Evolutionary conservation across 306 rosid genomes (phyloP).

Genomic region (Trifolium dubium): DNA sequence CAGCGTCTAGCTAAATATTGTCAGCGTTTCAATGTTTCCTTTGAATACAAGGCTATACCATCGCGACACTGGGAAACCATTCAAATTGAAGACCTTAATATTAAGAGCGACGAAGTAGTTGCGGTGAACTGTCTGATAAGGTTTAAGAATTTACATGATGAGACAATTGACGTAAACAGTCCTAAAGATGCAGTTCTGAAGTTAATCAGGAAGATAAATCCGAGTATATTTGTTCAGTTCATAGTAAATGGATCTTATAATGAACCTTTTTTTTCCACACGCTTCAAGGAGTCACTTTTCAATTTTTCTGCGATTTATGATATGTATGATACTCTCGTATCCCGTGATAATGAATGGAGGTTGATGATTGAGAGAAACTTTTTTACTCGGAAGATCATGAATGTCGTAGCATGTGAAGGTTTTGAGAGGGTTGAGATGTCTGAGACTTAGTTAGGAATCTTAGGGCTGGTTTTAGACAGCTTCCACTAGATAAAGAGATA

Average conservation of each 20-base stretch:
- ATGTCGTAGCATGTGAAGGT: slow-evolving; percentile 83
- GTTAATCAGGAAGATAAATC: slow-evolving; percentile 73
- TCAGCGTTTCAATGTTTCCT: slow-evolving; percentile 70
- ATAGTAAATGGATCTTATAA: slow-evolving; percentile 67
- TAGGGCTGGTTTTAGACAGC: slow-evolving; percentile 73
- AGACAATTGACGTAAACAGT: slow-evolving; percentile 67
- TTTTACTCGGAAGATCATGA: slow-evolving; percentile 72
- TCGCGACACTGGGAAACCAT: slow-evolving; percentile 77
- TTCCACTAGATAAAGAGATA: slow-evolving; percentile 65
- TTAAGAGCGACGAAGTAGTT: slow-evolving; percentile 56
- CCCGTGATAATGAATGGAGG: slow-evolving; percentile 63
- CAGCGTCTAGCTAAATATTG: slow-evolving; percentile 74
- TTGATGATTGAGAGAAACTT: slow-evolving; percentile 64
- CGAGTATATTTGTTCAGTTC: slow-evolving; percentile 59
- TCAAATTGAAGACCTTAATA: slow-evolving; percentile 61
- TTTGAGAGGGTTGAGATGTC: slow-evolving; percentile 82
- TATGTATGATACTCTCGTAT: slow-evolving; percentile 53
- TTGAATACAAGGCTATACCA: slow-evolving; percentile 68
- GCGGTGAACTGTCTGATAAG: slow-evolving; percentile 63
- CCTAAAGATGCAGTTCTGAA: slow-evolving; percentile 67
- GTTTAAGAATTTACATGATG: slow-evolving; percentile 69
- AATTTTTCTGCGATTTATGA: slow-evolving; percentile 72
- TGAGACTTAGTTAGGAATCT: slow-evolving; percentile 64
- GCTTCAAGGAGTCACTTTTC: slow-evolving; percentile 79
- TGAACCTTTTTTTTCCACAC: slow-evolving; percentile 76